Evolutionary conservation across 192 early-diverging fungal species (phyloP), one percentile per base, ranked within the genome.

Genomic region (Lobosporangium transversale): DNA sequence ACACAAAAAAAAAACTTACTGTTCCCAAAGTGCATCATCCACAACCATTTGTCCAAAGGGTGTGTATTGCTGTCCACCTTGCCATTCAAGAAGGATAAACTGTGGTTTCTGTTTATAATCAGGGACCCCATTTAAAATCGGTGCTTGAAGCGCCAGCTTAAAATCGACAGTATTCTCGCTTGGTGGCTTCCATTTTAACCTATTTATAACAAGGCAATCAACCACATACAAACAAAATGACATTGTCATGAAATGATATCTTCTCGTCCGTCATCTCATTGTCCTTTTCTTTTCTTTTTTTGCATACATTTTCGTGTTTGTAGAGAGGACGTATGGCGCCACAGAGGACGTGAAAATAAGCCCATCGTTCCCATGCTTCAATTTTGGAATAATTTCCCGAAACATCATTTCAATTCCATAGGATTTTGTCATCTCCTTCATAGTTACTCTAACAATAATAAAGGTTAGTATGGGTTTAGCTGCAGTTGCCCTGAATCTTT

Each of bases 141-240:
- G 56, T 26, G 60, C 70, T 29, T 78, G 50, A 9, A 89, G 43
- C 10, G 62, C 42, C n/a, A 93, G 53, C 50, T 78, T 80, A 27
- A 95, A 92, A 59, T 95, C 94, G 11, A 94, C 79, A 0, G 92
- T 92, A 65, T 94, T 95, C 52, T 94, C 92, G 62, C 85, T 79
- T 10, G 91, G 85, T 17, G 94, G 91, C 62, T 94, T 95, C 94
- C 94, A 95, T 78, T 95, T 95, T 53, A 94, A 68, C 73, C 93
- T 94, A 60, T 3, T 48, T 14, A 40, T 7, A 40, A 40, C 37
- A 40, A 40, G 14, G 7, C n/a, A n/a, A n/a, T n/a, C n/a, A n/a
- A n/a, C n/a, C n/a, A n/a, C n/a, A n/a, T n/a, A n/a, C n/a, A n/a
- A n/a, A n/a, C n/a, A n/a, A n/a, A n/a, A n/a, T n/a, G n/a, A n/a